A percentile compares a stretch with the other conserved stretches of the same genome.
Conservation (phyloP, 805 yeast genomes). For the Lachancea cidri region DNA sequence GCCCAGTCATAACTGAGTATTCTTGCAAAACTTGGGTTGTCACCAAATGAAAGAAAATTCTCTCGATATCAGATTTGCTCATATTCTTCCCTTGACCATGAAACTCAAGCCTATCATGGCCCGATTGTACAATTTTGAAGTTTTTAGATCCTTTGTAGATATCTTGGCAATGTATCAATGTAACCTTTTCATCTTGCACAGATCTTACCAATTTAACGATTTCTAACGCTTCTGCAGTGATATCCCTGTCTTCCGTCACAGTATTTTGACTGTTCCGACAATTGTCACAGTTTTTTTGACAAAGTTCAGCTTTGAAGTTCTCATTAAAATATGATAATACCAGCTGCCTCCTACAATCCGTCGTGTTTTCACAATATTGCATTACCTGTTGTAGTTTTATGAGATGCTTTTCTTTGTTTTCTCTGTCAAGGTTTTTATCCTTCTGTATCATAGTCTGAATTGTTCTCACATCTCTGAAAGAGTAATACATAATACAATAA, state of each 20-base stretch:
- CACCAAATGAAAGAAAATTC: constrained; percentile 75
- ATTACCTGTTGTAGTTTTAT: constrained; percentile 76
- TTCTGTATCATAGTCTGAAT: constrained; percentile 72
- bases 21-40: constrained; percentile 64
- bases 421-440: constrained; percentile 61
- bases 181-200: constrained; percentile 57
- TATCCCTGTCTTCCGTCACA: constrained; percentile 53
- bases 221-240: constrained; percentile 56
- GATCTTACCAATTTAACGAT: constrained; percentile 55
- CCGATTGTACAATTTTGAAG: constrained; percentile 55
- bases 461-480: constrained; percentile 71
- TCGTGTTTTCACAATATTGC: constrained; percentile 84
- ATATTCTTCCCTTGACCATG: constrained; percentile 68
- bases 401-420: constrained; percentile 69
- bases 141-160: constrained; percentile 67
- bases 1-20: constrained; percentile 61
- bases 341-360: constrained; percentile 86
- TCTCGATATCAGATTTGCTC: constrained; percentile 67
- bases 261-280: constrained; percentile 47
- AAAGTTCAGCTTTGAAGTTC: constrained; percentile 56
- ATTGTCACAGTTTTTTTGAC: constrained; percentile 79
- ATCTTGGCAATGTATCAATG: constrained; percentile 78
- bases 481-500: constrained; percentile 77
- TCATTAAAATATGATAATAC: constrained; percentile 91
- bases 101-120: constrained; percentile 52